Conservation (phyloP, 169 alveolate species). For the Plasmodium fragile region DNA sequence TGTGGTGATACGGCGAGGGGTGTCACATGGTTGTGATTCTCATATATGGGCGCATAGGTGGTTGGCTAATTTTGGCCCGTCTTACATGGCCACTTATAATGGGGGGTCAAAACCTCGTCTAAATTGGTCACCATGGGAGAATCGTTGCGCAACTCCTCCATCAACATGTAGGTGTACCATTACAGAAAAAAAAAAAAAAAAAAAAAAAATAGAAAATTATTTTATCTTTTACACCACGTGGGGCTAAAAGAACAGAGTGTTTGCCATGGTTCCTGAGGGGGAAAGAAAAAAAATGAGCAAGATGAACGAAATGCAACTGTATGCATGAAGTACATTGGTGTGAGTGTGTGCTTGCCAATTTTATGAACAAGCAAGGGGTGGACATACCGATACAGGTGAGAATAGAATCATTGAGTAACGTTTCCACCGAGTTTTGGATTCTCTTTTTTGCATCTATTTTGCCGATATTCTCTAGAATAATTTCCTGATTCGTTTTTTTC, state of each 20-base stretch:
- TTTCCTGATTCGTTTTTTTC: slow-evolving; percentile 95
- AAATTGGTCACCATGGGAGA: not conserved
- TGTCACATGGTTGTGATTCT: not conserved
- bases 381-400: slow-evolving; percentile 71
- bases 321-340: not conserved
- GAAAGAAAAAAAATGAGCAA: not conserved
- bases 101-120: not conserved
- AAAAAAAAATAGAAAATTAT: not conserved
- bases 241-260: slow-evolving; percentile 50
- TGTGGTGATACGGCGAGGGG: not conserved
- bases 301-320: not conserved
- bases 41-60: not conserved
- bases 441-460: slow-evolving; percentile 94
- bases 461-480: slow-evolving; percentile 91
- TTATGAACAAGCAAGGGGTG: not conserved
- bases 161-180: not conserved
- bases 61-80: not conserved
- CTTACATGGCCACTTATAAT: not conserved
- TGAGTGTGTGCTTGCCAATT: not conserved
- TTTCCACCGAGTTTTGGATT: slow-evolving; percentile 85
- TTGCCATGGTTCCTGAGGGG: slow-evolving; percentile 62
- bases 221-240: not conserved
- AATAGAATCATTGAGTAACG: slow-evolving; percentile 84
- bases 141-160: not conserved
- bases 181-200: not conserved